Conservation (phyloP, 1,284 basidiomycete species). For the Cutaneotrichosporon sp. region DNA sequence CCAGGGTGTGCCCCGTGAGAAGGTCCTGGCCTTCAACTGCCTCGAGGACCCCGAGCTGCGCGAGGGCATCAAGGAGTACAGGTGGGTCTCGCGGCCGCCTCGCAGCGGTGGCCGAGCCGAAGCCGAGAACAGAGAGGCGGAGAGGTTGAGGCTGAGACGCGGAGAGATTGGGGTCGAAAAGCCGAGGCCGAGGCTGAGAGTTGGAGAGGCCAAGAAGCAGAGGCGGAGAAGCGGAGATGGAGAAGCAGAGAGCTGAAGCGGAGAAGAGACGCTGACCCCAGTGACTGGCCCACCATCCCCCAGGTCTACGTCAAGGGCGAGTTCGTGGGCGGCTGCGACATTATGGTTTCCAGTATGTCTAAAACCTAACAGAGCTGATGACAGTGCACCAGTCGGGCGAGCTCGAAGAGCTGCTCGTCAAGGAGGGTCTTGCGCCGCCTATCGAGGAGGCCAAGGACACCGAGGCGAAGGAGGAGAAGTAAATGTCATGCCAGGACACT, state of each 20-base stretch:
- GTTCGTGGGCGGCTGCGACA: conserved; percentile 96
- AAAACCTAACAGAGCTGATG: not conserved
- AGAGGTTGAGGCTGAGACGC: too few relatives aligned
- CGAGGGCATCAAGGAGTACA: conserved; percentile 88
- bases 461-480: conserved; percentile 26
- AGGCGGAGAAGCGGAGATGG: not conserved
- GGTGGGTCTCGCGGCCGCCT: conserved; percentile 60
- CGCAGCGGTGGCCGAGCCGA: not conserved
- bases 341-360: conserved; percentile 80
- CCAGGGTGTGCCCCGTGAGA: conserved; percentile 74
- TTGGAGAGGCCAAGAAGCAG: too few relatives aligned
- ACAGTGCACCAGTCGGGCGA: conserved; percentile 96
- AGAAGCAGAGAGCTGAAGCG: not conserved
- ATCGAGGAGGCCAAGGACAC: conserved; percentile 25
- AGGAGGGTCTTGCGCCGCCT: conserved; percentile 65
- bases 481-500: conserved; percentile 1
- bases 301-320: conserved; percentile 93
- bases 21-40: conserved; percentile 85
- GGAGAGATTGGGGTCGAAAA: too few relatives aligned
- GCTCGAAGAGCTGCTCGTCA: conserved; percentile 76
- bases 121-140: not conserved
- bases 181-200: too few relatives aligned
- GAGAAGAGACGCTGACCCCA: conserved; percentile 47
- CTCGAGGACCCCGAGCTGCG: conserved; percentile 73
- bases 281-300: conserved; percentile 97